phyloP scores from a whole-genome alignment of 306 rosid species.

The Arachis hypogaea region DNA sequence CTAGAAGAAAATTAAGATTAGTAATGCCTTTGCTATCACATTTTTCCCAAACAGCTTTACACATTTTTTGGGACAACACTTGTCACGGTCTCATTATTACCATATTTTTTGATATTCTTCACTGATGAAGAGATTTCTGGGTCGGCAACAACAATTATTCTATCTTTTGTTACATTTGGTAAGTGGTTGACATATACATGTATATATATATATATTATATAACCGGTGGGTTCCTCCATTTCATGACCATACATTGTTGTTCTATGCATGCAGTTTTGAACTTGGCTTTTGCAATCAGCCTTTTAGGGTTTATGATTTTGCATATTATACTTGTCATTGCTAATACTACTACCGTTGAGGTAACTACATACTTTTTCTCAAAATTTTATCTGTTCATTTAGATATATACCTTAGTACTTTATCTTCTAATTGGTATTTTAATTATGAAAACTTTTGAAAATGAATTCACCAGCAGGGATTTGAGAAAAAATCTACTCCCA shows the following conservation, averaged over 20 bases:
- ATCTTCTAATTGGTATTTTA: background rate
- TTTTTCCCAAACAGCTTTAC: slow-evolving; percentile 58
- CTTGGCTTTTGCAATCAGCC: slow-evolving; percentile 62
- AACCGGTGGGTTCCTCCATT: background rate
- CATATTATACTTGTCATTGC: slow-evolving; percentile 60
- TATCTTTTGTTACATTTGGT: slow-evolving; percentile 73
- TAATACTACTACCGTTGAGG: slow-evolving; percentile 85
- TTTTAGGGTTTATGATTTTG: slow-evolving; percentile 72
- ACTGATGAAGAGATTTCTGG: slow-evolving; percentile 62
- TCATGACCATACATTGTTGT: slow-evolving; percentile 16
- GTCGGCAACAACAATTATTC: slow-evolving; percentile 57
- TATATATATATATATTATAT: background rate
- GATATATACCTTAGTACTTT: slow-evolving; percentile 17
- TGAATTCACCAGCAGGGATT: slow-evolving; percentile 53
- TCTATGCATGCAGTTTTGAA: slow-evolving; percentile 63
- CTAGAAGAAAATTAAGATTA: background rate
- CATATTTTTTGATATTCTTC: slow-evolving; percentile 63
- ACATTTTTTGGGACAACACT: slow-evolving; percentile 70
- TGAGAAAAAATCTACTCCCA: slow-evolving; percentile 55
- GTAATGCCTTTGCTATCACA: slow-evolving; percentile 21
- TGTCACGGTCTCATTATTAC: slow-evolving; percentile 65
- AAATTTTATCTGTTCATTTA: background rate
- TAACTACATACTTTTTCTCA: slow-evolving; percentile 35
- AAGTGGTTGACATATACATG: slow-evolving; percentile 38
- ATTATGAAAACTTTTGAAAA: slow-evolving; percentile 23